Percentiles rank a stretch among this genome's conserved stretches.
phyloP scores from a whole-genome alignment of 2,329 filamentous ascomycete species.

The Aspergillus sp. region DNA sequence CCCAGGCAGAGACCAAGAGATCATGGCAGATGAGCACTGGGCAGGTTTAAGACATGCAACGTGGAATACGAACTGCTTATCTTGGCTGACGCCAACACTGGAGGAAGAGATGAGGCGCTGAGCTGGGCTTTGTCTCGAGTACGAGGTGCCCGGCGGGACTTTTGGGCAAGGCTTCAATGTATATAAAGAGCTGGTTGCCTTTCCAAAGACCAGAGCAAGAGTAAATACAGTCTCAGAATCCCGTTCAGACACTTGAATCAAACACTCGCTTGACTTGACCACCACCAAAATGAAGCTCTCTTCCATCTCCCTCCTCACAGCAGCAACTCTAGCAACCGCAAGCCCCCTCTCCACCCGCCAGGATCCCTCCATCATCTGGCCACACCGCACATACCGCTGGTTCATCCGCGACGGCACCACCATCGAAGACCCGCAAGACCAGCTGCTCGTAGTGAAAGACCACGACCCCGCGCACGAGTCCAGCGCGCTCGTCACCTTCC shows the following conservation, averaged over 20 bases:
- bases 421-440: conserved; percentile 23
- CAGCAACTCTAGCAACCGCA: conserved; percentile 7
- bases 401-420: conserved; percentile 21
- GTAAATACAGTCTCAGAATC: neutral
- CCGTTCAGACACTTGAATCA: no score
- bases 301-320: neutral
- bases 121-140: neutral
- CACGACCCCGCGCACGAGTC: conserved; percentile 19
- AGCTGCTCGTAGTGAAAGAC: conserved; percentile 25
- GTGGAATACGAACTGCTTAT: neutral
- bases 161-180: neutral
- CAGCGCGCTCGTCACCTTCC: conserved; percentile 24
- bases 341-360: conserved; percentile 10
- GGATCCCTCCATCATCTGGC: conserved; percentile 16
- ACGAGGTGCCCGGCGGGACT: neutral
- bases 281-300: conserved; percentile 9
- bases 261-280: neutral
- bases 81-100: neutral
- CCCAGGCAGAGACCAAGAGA: neutral
- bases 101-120: neutral
- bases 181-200: neutral
- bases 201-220: neutral
- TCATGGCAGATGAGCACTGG: neutral
- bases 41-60: neutral
- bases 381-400: conserved; percentile 22